These are phyloP conservation scores for Toxicodendron radicans DNA, from an alignment of 345 rosid species.

Conservation along the genomic window DNA sequence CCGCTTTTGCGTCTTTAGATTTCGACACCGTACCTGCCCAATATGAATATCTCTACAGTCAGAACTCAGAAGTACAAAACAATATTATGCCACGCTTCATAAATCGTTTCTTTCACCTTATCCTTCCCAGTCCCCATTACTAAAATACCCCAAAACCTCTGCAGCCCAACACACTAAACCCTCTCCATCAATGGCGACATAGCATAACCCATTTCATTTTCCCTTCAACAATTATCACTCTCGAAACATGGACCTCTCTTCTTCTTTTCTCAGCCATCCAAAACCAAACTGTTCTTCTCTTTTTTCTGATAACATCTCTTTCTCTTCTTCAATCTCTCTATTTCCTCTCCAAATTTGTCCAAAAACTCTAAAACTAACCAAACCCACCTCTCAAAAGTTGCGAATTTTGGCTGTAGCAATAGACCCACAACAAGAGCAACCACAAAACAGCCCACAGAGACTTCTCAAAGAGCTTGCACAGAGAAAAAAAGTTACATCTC, in stretches of 20 bases:
- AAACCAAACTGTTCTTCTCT: slow-evolving; percentile 21
- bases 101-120: slow-evolving; percentile 11
- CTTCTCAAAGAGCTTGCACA: slow-evolving; percentile 92
- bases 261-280: slow-evolving; percentile 48
- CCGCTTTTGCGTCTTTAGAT: neutral
- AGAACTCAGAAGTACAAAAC: neutral
- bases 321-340: slow-evolving; percentile 59
- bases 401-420: slow-evolving; percentile 51
- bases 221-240: neutral
- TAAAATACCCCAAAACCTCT: neutral
- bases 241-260: slow-evolving; percentile 67
- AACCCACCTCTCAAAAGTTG: slow-evolving; percentile 37
- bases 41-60: neutral
- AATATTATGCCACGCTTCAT: neutral
- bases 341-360: slow-evolving; percentile 40
- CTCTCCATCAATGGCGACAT: neutral
- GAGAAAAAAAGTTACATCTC: slow-evolving; percentile 63
- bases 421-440: slow-evolving; percentile 60
- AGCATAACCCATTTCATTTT: neutral
- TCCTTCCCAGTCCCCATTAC: neutral
- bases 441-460: slow-evolving; percentile 78
- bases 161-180: slow-evolving; percentile 15
- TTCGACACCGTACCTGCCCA: slow-evolving; percentile 1
- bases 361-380: slow-evolving; percentile 28
- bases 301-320: slow-evolving; percentile 47